Conservation (phyloP, 2,329 filamentous ascomycete species). For the Akanthomyces lecanii region DNA sequence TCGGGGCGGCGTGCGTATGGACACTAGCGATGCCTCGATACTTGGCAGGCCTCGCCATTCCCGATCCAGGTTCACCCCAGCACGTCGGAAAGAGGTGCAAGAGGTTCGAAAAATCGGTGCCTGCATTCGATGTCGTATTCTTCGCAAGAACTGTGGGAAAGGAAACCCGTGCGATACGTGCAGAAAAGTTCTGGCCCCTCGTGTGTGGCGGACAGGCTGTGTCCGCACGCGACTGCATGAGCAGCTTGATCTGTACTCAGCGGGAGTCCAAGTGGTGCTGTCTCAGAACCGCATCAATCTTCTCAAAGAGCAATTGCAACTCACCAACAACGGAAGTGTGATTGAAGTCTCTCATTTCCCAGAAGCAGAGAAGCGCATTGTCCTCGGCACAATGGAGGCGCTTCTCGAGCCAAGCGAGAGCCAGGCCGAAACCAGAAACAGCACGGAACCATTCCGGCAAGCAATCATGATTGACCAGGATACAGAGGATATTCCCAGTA, state of each 20-base stretch:
- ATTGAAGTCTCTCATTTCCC: slow-evolving; percentile 60
- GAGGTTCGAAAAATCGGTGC: slow-evolving; percentile 62
- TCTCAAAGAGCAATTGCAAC: slow-evolving; percentile 46
- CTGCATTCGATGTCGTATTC: slow-evolving; percentile 61
- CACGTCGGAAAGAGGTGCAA: slow-evolving; percentile 60
- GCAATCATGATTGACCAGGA: slow-evolving; percentile 58
- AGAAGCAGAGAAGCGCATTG: slow-evolving; percentile 42
- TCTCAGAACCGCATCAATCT: slow-evolving; percentile 56
- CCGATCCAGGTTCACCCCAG: slow-evolving; percentile 53
- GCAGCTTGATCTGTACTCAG: slow-evolving; percentile 59
- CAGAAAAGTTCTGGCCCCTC: slow-evolving; percentile 57
- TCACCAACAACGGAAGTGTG: slow-evolving; percentile 45
- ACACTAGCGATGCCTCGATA: slow-evolving; percentile 38
- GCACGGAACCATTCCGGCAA: slow-evolving; percentile 32
- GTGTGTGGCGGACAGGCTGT: slow-evolving; percentile 62
- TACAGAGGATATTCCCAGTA: slow-evolving; percentile 54
- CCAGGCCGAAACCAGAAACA: slow-evolving; percentile 32
- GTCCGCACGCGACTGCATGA: slow-evolving; percentile 59
- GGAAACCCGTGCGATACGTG: slow-evolving; percentile 61
- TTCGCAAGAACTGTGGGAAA: slow-evolving; percentile 63
- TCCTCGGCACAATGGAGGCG: slow-evolving; percentile 33
- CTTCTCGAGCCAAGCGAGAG: slow-evolving; percentile 33
- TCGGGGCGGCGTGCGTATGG: slow-evolving; percentile 51
- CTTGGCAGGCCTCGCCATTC: slow-evolving; percentile 50
- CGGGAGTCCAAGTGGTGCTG: slow-evolving; percentile 59